phyloP scores from a whole-genome alignment of 2,329 filamentous ascomycete species.

The Eurotiales sp. region DNA sequence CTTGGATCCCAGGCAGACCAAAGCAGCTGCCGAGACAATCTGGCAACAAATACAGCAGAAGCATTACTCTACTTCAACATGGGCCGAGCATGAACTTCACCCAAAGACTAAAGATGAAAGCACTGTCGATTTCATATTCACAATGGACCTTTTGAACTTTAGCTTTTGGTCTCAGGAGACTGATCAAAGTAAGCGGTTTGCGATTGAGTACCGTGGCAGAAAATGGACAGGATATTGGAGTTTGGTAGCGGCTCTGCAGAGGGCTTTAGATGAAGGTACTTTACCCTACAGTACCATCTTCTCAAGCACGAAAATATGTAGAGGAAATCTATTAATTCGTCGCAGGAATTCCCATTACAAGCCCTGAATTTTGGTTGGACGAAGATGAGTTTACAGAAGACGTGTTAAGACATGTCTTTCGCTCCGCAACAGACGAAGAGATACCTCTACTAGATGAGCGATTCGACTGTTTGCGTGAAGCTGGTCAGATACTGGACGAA shows the following conservation, averaged over 20 bases:
- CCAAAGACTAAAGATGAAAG: constrained; percentile 75
- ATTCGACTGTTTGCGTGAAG: constrained; percentile 74
- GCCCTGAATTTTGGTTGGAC: constrained; percentile 79
- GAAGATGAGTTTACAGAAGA: constrained; percentile 73
- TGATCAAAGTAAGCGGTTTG: constrained; percentile 67
- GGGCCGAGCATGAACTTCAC: constrained; percentile 86
- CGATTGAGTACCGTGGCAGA: constrained; percentile 74
- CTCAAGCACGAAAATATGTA: no score
- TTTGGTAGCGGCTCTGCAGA: constrained; percentile 78
- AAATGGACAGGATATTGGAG: constrained; percentile 96
- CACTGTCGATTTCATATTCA: constrained; percentile 90
- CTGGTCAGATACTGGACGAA: constrained; percentile 74
- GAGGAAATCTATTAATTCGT: background rate
- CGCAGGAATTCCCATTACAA: constrained; percentile 79
- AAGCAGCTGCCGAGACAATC: constrained; percentile 75
- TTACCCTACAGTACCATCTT: no score
- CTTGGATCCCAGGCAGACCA: constrained; percentile 76
- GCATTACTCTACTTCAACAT: constrained; percentile 76
- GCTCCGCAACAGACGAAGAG: constrained; percentile 78
- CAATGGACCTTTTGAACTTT: constrained; percentile 95
- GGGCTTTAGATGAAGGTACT: constrained; percentile 88
- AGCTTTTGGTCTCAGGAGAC: constrained; percentile 83
- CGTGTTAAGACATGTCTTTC: constrained; percentile 71
- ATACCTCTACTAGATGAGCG: constrained; percentile 81
- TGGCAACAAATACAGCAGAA: constrained; percentile 78